These are phyloP conservation scores for Populus hybrid DNA, from an alignment of 441 rosid genomes.

Conservation along the genomic window DNA sequence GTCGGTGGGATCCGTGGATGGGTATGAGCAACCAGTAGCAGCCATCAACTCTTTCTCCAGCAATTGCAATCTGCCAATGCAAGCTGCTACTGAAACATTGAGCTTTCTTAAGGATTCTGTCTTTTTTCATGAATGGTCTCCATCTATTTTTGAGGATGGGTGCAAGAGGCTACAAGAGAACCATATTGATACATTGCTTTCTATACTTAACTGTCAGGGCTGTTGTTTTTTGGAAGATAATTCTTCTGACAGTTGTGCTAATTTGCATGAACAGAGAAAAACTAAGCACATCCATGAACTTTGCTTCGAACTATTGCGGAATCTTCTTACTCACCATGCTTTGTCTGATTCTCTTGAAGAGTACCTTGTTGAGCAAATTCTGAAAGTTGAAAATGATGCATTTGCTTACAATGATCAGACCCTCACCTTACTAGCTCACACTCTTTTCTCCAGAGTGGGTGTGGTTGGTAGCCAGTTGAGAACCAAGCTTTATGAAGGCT, in stretches of 20 bases:
- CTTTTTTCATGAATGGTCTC: constrained; percentile 75
- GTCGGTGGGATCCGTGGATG: constrained; percentile 76
- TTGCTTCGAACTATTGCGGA: constrained; percentile 76
- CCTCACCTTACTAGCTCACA: constrained; percentile 71
- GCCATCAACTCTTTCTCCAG: constrained; percentile 46
- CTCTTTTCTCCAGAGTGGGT: constrained; percentile 65
- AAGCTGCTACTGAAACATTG: constrained; percentile 81
- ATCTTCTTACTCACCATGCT: constrained; percentile 60
- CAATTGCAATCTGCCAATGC: constrained; percentile 75
- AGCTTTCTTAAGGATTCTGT: constrained; percentile 70
- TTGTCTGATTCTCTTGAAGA: constrained; percentile 73
- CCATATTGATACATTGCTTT: constrained; percentile 87
- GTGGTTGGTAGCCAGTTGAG: constrained; percentile 73
- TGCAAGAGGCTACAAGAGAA: constrained; percentile 57
- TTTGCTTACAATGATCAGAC: constrained; percentile 78
- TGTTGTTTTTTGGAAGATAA: constrained; percentile 43
- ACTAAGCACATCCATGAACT: constrained; percentile 48
- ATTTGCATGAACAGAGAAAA: constrained; percentile 66
- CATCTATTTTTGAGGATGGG: constrained; percentile 68
- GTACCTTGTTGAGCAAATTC: constrained; percentile 72
- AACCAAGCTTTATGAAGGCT: constrained; percentile 56
- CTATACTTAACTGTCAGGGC: constrained; percentile 53
- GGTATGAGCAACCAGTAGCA: constrained; percentile 68
- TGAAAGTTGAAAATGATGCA: constrained; percentile 67
- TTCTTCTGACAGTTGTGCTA: constrained; percentile 45